These are phyloP conservation scores for Gyromitra esculenta DNA, from an alignment of 2,329 filamentous ascomycete species.

Conservation along the genomic window DNA sequence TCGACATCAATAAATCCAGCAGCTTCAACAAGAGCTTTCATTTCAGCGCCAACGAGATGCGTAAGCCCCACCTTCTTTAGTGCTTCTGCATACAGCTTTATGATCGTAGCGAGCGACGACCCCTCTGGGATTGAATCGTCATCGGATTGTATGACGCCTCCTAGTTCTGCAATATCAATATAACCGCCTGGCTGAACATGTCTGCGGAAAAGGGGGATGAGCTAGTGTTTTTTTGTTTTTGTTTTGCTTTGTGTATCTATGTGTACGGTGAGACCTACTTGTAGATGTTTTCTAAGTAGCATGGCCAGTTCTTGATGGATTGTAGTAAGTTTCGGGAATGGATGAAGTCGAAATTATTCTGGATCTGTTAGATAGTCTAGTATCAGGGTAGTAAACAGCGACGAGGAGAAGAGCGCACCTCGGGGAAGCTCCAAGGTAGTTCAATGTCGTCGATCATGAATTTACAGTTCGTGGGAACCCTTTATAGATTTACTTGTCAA, in stretches of 20 bases:
- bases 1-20: constrained; percentile 41
- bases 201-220: constrained; percentile 53
- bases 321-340: constrained; percentile 65
- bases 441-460: constrained; percentile 58
- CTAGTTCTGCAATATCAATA: constrained; percentile 63
- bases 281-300: constrained; percentile 57
- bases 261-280: constrained; percentile 54
- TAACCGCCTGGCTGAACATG: constrained; percentile 69
- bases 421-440: constrained; percentile 57
- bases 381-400: background rate
- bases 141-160: constrained; percentile 8
- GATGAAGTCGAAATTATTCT: constrained; percentile 55
- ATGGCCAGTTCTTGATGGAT: constrained; percentile 68
- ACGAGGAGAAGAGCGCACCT: background rate
- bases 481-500: background rate
- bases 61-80: constrained; percentile 11
- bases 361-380: background rate
- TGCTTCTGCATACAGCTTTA: constrained; percentile 1
- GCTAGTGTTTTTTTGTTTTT: background rate
- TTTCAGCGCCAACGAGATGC: background rate
- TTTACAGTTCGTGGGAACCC: constrained; percentile 23
- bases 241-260: constrained; percentile 54
- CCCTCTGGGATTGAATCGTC: constrained; percentile 25
- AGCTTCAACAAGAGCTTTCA: constrained; percentile 22
- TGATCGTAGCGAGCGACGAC: background rate